Conservation (phyloP, 306 rosid species). For the Trifolium subterraneum region DNA sequence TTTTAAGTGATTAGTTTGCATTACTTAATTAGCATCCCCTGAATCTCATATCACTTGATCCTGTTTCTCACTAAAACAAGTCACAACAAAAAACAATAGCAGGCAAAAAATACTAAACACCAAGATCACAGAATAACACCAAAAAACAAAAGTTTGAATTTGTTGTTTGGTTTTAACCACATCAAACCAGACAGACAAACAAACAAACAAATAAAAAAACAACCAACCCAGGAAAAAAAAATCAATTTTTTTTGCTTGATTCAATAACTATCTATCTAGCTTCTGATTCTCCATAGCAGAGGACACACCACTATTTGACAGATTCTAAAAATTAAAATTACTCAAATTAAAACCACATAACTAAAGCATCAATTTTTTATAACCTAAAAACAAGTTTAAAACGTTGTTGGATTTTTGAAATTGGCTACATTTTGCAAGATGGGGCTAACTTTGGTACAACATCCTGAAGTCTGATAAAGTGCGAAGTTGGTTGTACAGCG, state of each 20-base stretch:
- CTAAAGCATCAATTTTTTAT: too few species aligned
- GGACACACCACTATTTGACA: conserved; percentile 48
- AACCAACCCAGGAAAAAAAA: too few species aligned
- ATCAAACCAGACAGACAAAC: conserved; percentile 51
- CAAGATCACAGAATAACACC: conserved; percentile 44
- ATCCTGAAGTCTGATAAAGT: too few species aligned
- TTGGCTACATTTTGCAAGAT: too few species aligned
- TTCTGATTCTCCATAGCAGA: conserved; percentile 56
- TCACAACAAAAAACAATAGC: conserved; percentile 54
- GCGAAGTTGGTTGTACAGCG: too few species aligned
- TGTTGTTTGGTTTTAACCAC: conserved; percentile 40
- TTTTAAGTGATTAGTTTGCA: conserved; percentile 39
- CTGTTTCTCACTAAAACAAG: conserved; percentile 36
- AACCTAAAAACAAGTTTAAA: too few species aligned
- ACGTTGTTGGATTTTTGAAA: too few species aligned
- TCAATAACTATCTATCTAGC: conserved; percentile 54
- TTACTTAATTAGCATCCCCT: conserved; percentile 40
- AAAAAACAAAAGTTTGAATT: conserved; percentile 4
- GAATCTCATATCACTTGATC: conserved; percentile 47
- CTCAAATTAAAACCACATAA: too few species aligned
- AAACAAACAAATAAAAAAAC: conserved; percentile 23
- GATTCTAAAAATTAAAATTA: too few species aligned
- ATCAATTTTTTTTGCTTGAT: conserved; percentile 10
- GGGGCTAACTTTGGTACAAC: too few species aligned
- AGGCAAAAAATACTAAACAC: conserved; percentile 80